These are phyloP conservation scores for Sporisorium exsertum DNA, from an alignment of 1,284 basidiomycete genomes.

Conservation along the genomic window DNA sequence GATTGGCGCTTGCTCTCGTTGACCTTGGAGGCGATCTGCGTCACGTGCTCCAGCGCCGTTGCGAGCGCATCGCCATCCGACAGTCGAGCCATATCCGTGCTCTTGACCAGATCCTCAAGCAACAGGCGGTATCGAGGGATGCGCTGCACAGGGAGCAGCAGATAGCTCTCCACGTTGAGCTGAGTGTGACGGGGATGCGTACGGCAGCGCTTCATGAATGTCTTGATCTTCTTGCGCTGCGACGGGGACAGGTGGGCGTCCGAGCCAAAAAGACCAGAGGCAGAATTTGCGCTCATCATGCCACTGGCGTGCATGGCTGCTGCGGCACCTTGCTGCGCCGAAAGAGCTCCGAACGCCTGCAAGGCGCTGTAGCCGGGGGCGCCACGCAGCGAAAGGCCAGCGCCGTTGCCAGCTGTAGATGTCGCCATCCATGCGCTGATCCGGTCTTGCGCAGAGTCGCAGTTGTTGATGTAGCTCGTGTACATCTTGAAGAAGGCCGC, in stretches of 20 bases:
- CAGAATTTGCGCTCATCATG: conserved; percentile 9
- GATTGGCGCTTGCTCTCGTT: conserved; percentile 71
- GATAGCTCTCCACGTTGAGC: conserved; percentile 92
- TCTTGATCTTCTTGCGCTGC: conserved; percentile 58
- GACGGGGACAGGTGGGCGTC: conserved; percentile 30
- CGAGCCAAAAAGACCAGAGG: conserved; percentile 13
- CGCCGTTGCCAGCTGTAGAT: conserved; percentile 23
- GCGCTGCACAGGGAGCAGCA: conserved; percentile 93
- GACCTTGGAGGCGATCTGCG: conserved; percentile 63
- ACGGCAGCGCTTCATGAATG: conserved; percentile 67
- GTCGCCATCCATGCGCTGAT: conserved; percentile 47
- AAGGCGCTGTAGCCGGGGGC: conserved; percentile 23
- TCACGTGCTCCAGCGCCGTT: conserved; percentile 60
- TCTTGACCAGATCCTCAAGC: conserved; percentile 64
- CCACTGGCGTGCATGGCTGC: conserved; percentile 17
- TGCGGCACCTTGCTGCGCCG: conserved; percentile 28
- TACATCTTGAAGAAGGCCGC: conserved; percentile 68
- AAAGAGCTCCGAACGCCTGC: conserved; percentile 23
- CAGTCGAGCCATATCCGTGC: conserved; percentile 52
- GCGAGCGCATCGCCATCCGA: conserved; percentile 38
- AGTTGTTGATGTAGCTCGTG: conserved; percentile 66
- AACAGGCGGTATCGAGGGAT: conserved; percentile 94
- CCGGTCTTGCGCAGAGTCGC: conserved; percentile 56
- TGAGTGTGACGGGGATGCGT: conserved; percentile 86
- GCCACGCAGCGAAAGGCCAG: conserved; percentile 46